Conservation (phyloP, 768 basidiomycete species). For the Amanita thiersii region DNA sequence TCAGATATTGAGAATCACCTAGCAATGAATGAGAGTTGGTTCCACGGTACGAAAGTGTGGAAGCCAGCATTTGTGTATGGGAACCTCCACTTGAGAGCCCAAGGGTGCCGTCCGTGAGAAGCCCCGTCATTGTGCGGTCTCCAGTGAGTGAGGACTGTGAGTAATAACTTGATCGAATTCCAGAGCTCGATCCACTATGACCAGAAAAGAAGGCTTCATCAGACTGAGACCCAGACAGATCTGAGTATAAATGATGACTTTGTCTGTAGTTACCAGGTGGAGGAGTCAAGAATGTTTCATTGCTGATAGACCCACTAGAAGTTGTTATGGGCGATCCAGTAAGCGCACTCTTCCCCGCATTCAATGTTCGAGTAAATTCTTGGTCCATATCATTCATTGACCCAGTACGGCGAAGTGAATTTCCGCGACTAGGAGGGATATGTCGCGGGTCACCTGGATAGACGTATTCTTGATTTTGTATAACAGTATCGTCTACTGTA, state of each 20-base stretch:
- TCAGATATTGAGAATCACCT: constrained; percentile 42
- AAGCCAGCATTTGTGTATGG: constrained; percentile 37
- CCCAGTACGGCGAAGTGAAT: constrained; percentile 43
- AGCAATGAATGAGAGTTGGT: constrained; percentile 48
- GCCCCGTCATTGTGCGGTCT: constrained; percentile 20
- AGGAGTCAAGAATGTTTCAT: constrained; percentile 32
- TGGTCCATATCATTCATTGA: constrained; percentile 70
- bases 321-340: constrained; percentile 65
- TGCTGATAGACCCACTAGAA: constrained; percentile 51
- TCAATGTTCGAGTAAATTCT: constrained; percentile 33
- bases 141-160: constrained; percentile 25
- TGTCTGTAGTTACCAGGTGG: constrained; percentile 28
- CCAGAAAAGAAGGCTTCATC: constrained; percentile 35
- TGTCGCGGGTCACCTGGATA: constrained; percentile 69
- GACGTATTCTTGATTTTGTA: constrained; percentile 55
- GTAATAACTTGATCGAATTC: constrained; percentile 24
- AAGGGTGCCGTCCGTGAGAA: constrained; percentile 18
- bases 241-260: constrained; percentile 23
- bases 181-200: constrained; percentile 18
- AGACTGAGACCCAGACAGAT: constrained; percentile 13
- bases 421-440: constrained; percentile 53
- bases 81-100: constrained; percentile 25
- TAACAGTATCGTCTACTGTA: constrained; percentile 68
- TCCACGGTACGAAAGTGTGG: constrained; percentile 43
- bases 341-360: constrained; percentile 25